phyloP scores from a whole-genome alignment of 176 grass and related monocot species.

The Triticum urartu region DNA sequence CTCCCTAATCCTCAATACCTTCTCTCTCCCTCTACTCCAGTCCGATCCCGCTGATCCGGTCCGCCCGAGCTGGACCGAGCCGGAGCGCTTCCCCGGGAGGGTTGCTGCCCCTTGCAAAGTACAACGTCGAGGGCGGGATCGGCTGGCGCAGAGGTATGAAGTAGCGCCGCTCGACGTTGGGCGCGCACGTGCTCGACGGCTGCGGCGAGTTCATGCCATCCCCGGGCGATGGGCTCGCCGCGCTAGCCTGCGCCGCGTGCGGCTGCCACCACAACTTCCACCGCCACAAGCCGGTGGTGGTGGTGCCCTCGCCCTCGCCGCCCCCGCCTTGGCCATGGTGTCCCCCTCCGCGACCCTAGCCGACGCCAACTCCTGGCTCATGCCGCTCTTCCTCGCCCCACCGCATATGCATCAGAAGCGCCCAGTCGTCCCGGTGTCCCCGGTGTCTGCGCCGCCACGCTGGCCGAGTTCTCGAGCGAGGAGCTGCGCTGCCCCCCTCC shows the following conservation, averaged over 20 bases:
- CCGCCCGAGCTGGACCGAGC: too few relatives aligned
- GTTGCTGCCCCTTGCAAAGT: too few relatives aligned
- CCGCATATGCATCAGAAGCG: slow-evolving; percentile 45
- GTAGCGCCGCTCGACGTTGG: slow-evolving; percentile 6
- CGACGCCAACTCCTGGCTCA: slow-evolving; percentile 22
- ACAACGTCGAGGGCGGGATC: too few relatives aligned
- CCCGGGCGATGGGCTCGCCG: slow-evolving; percentile 20
- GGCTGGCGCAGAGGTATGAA: too few relatives aligned
- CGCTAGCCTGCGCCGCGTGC: slow-evolving; percentile 80
- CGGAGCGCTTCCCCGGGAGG: too few relatives aligned
- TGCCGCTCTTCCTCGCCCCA: slow-evolving; percentile 45
- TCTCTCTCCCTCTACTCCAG: too few relatives aligned
- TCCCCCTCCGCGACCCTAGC: slow-evolving; percentile 9
- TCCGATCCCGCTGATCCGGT: too few relatives aligned
- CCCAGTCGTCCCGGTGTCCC: slow-evolving; percentile 5
- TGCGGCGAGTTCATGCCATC: slow-evolving; percentile 96
- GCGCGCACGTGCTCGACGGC: slow-evolving; percentile 84
- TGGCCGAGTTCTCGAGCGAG: slow-evolving; percentile 44
- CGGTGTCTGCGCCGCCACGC: slow-evolving; percentile 39
- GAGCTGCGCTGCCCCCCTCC: slow-evolving; percentile 30
- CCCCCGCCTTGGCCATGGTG: neutral
- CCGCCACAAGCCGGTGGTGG: slow-evolving; percentile 46
- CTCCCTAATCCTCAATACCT: too few relatives aligned
- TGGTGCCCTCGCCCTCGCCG: neutral
- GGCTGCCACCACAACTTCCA: slow-evolving; percentile 99